Base-by-base conservation (phyloP, 352 stramenopile genomes). In the Nannochloropsis limnetica region DNA sequence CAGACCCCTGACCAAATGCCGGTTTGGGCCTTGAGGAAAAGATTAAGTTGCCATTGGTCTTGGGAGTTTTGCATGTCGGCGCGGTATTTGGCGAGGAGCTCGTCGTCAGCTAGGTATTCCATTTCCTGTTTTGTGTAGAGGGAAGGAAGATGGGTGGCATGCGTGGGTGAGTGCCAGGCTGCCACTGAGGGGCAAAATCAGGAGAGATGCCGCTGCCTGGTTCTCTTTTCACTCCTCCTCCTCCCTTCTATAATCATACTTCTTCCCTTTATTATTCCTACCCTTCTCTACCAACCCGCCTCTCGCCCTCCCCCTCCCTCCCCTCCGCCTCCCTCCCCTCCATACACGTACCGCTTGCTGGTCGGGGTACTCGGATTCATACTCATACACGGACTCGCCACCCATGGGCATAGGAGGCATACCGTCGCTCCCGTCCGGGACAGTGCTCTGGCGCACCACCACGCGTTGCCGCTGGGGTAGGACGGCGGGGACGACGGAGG, bases 11-110 rank as follows among this genome's bases (percentile, higher is more conserved):
- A 74, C 61, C 61, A 74, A 22, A 22, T 74, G 11, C 61, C 61
- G n/a, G 61, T 74, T 29, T 74, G 61, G n/a, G 61, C 61, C 61
- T 74, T 74, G n/a, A 74, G 61, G 25, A 74, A 74, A 15, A 74
- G 61, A 23, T 74, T 74, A 20, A 74, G 61, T 20, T 74, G 61
- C 61, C 61, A 74, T 29, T 74, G 61, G 61, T 74, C 61, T 31
- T 74, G n/a, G 25, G 61, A 74, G 25, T 74, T 74, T 29, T 74
- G 61, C 61, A 74, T 74, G 61, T 74, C 61, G 15, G 61, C 61
- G n/a, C 61, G 61, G 22, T 74, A 74, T 74, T 29, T 25, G 2
- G 61, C 61, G 11, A 74, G 61, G 25, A 74, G 61, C 61, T 74
- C 61, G 25, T 74, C 61, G 61, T 74, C 61, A 20, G n/a, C 61